Evolutionary conservation across 2,329 filamentous ascomycete species (phyloP).

Genomic region (Aspergillus awamori): DNA sequence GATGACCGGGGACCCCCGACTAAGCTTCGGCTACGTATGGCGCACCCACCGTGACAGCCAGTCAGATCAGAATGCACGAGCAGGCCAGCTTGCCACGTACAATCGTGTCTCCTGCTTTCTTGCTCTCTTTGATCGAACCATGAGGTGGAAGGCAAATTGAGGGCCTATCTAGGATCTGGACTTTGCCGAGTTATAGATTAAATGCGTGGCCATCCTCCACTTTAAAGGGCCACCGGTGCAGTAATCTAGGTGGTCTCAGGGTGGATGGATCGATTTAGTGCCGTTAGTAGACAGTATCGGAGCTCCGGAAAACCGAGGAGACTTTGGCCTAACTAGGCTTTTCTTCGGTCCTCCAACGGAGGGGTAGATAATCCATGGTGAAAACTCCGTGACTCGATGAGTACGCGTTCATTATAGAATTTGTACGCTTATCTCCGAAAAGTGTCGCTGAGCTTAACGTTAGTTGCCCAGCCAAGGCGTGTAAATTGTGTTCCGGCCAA

Average conservation of each 20-base stretch:
- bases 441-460: not conserved
- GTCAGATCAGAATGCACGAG: not conserved
- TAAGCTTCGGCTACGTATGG: not conserved
- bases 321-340: no score
- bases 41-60: not conserved
- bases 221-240: not conserved
- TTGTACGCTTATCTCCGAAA: not conserved
- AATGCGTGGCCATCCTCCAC: not conserved
- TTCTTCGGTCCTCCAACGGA: no score
- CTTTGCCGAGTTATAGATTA: not conserved
- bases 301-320: not conserved
- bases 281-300: not conserved
- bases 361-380: no score
- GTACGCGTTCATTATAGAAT: not conserved
- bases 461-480: not conserved
- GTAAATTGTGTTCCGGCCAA: constrained; percentile 2
- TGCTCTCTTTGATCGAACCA: not conserved
- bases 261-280: not conserved
- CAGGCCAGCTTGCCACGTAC: not conserved
- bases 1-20: not conserved
- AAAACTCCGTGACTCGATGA: not conserved
- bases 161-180: not conserved
- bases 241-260: no score
- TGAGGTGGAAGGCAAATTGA: not conserved
- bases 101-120: no score